Base-by-base conservation (phyloP, 176 grass and related monocot genomes). In the Tuctoria greenei region DNA sequence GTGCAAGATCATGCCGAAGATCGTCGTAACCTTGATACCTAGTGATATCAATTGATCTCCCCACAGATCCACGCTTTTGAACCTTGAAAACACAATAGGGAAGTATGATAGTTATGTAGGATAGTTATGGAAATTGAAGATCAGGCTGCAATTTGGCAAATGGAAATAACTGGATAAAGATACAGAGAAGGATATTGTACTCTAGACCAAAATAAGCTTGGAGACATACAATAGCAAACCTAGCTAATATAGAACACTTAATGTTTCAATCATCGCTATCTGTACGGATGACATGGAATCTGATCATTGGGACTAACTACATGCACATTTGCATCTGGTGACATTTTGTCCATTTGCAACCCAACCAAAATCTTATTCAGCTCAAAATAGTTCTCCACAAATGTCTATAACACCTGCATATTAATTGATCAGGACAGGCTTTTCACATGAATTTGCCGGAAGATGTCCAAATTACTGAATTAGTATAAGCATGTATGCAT, bases 51-150 rank as follows among this genome's bases (percentile, higher is more conserved):
- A 99, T 99, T 51, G 89, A 99, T 70, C 96, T 92, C 13, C 96
- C 96, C 27, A 99, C 92, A 54, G 96, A 95, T 81, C 96, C 96
- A 51, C 96, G 87, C 77, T 99, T 99, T 90, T 99, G 96, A 83
- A 99, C 96, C 95, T 98, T 86, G 78, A 90, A 86, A 3, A 70
- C 42, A 75, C n/a, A 79, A 74, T 31, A 81, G 25, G 66, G 64
- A 51, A 69, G 14, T 18, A 82, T 18, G 49, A 51, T 63, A 36
- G 1, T 31, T 36, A 1, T 55, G 43, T 31, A 70, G 34, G 37
- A 84, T 52, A 63, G 17, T 2, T 42, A 16, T 14, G 11, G 25
- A 34, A 69, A 23, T 51, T 52, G 71, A 71, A 17, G 45, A 63
- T 51, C 24, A 75, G 49, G 41, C 23, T 87, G 10, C 25, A 61